These are phyloP conservation scores for Saccharum spontaneum DNA, from an alignment of 176 grass and related monocot genomes.

Conservation along the genomic window DNA sequence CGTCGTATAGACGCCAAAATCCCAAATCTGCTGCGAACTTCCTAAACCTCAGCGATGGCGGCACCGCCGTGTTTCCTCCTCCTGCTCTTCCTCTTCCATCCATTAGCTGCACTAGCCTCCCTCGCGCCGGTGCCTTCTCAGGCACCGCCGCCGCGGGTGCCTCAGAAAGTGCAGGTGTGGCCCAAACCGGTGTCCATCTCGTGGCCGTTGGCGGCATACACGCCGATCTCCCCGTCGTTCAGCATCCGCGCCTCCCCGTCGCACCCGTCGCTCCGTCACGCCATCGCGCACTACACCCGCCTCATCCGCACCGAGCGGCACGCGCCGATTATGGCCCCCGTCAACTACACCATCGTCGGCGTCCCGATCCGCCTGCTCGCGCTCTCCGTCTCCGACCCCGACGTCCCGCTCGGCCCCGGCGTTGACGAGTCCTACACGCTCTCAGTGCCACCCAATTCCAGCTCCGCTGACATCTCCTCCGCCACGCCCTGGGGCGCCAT, in stretches of 20 bases:
- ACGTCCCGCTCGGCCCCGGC: slow-evolving; percentile 51
- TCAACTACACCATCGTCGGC: slow-evolving; percentile 38
- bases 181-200: slow-evolving; percentile 74
- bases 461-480: slow-evolving; percentile 52
- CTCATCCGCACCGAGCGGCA: slow-evolving; percentile 75
- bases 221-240: slow-evolving; percentile 70
- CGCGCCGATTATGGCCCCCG: slow-evolving; percentile 49
- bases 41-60: slow-evolving; percentile 29
- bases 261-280: slow-evolving; percentile 60
- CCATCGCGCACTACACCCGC: slow-evolving; percentile 65
- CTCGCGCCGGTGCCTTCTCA: not conserved
- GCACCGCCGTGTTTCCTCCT: slow-evolving; percentile 19
- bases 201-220: slow-evolving; percentile 45
- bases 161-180: slow-evolving; percentile 61
- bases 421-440: slow-evolving; percentile 86
- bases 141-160: not conserved
- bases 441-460: slow-evolving; percentile 41
- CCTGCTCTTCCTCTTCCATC: slow-evolving; percentile 24
- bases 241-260: slow-evolving; percentile 49
- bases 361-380: slow-evolving; percentile 39
- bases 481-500: slow-evolving; percentile 78
- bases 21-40: not conserved
- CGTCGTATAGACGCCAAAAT: not conserved
- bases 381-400: slow-evolving; percentile 64
- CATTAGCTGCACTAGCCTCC: not conserved